Evolutionary conservation across 768 basidiomycete species (phyloP).

Genomic region (Boletus subcaerulescens): DNA sequence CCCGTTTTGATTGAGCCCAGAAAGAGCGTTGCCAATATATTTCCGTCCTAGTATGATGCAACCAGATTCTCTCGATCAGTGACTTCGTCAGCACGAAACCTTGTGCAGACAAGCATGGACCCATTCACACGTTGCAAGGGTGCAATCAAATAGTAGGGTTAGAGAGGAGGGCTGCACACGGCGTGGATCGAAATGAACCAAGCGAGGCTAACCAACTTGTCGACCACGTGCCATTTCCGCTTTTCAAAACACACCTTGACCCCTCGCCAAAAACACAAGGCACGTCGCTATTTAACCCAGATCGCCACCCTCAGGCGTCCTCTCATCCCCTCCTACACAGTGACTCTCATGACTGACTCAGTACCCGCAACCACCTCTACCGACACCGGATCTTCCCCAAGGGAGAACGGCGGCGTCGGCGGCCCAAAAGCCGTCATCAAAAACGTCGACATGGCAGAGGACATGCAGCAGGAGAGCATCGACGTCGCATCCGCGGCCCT

Average conservation of each 20-base stretch:
- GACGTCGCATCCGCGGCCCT: slow-evolving; percentile 83
- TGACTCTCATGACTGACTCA: slow-evolving; percentile 52
- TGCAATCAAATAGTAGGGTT: background rate
- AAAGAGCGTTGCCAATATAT: background rate
- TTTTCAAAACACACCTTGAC: too few relatives aligned
- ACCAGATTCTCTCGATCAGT: background rate
- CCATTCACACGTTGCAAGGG: too few relatives aligned
- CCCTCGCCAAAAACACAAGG: slow-evolving; percentile 31
- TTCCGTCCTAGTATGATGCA: background rate
- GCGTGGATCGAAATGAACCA: too few relatives aligned
- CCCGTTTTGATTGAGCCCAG: background rate
- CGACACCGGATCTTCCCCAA: slow-evolving; percentile 47
- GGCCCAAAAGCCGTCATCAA: slow-evolving; percentile 89
- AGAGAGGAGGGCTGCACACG: too few relatives aligned
- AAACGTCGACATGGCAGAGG: slow-evolving; percentile 94
- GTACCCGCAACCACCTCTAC: slow-evolving; percentile 54
- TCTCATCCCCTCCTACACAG: background rate
- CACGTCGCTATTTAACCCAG: slow-evolving; percentile 28
- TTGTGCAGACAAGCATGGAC: background rate
- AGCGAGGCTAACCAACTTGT: too few relatives aligned
- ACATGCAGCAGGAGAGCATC: slow-evolving; percentile 94
- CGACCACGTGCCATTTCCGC: slow-evolving; percentile 15
- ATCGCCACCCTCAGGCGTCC: background rate
- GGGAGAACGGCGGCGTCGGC: slow-evolving; percentile 33
- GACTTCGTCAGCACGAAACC: background rate